Conservation (phyloP, 495 filamentous ascomycete genomes). For the Aspergillus avenaceus region DNA sequence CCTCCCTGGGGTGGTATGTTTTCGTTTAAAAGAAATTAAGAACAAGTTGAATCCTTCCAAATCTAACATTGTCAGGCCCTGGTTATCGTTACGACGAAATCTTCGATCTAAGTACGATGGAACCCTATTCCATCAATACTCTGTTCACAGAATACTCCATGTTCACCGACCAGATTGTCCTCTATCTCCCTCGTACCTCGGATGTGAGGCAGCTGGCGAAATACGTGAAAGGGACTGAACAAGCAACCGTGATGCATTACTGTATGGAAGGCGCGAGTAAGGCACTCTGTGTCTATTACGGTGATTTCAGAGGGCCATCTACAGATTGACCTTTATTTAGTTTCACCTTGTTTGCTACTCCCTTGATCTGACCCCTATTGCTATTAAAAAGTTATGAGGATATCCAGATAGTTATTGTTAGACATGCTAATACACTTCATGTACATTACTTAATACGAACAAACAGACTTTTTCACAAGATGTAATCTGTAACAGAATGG, state of each 20-base stretch:
- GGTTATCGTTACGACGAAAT: slow-evolving; percentile 71
- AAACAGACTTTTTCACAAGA: too few species aligned
- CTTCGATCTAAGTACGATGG: slow-evolving; percentile 83
- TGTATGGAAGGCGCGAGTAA: slow-evolving; percentile 89
- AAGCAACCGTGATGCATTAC: slow-evolving; percentile 79
- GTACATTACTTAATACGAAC: too few species aligned
- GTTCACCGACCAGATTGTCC: slow-evolving; percentile 52
- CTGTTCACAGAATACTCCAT: slow-evolving; percentile 57
- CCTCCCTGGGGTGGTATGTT: slow-evolving; percentile 87
- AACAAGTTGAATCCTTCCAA: too few species aligned
- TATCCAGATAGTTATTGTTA: too few species aligned
- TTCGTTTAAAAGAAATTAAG: too few species aligned
- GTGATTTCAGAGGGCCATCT: slow-evolving; percentile 43
- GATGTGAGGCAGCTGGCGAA: slow-evolving; percentile 78
- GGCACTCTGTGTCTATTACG: slow-evolving; percentile 55
- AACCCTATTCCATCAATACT: slow-evolving; percentile 69
- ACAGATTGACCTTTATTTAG: slow-evolving; percentile 13
- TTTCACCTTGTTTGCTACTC: too few species aligned
- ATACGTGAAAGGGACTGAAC: slow-evolving; percentile 47
- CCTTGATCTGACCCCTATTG: too few species aligned
- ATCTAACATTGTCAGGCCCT: slow-evolving; percentile 48
- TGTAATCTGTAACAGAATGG: not conserved
- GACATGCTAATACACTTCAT: too few species aligned
- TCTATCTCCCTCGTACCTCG: slow-evolving; percentile 87
- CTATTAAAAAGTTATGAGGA: too few species aligned